A percentile compares a stretch with the other conserved stretches of the same genome.
These are phyloP conservation scores for Leccinum boreale DNA, from an alignment of 768 basidiomycete genomes.

Conservation along the genomic window DNA sequence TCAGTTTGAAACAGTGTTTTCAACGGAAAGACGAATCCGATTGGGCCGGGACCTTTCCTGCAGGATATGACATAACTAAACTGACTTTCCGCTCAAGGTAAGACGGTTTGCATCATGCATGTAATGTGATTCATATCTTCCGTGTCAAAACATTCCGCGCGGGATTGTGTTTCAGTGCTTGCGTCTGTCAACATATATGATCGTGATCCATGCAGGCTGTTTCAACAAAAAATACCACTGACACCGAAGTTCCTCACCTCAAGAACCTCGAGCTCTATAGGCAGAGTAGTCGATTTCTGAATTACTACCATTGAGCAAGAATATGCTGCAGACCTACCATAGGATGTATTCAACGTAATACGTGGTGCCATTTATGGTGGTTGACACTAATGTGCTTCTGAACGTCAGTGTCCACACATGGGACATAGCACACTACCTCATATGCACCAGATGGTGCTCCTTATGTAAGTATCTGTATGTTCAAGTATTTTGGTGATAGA, in stretches of 20 bases:
- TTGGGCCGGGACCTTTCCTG: background rate
- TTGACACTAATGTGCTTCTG: slow-evolving; percentile 32
- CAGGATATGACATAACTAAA: background rate
- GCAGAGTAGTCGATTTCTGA: slow-evolving; percentile 46
- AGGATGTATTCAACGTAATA: slow-evolving; percentile 55
- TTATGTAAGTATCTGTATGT: too few relatives aligned
- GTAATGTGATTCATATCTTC: background rate
- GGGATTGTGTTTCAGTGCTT: background rate
- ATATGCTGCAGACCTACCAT: slow-evolving; percentile 31
- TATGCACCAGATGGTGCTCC: background rate
- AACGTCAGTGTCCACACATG: background rate
- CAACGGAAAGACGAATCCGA: background rate
- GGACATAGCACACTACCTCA: background rate
- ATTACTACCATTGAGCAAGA: background rate
- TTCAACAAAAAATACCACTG: slow-evolving; percentile 50
- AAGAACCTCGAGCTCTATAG: slow-evolving; percentile 29
- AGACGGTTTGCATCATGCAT: background rate
- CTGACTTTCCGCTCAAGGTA: background rate
- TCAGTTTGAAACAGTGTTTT: slow-evolving; percentile 15
- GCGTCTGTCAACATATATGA: slow-evolving; percentile 34
- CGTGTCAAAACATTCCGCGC: background rate
- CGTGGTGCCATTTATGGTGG: slow-evolving; percentile 47
- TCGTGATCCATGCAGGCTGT: slow-evolving; percentile 48
- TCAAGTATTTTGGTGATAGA: too few relatives aligned
- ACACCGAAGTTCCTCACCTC: slow-evolving; percentile 45